phyloP scores from a whole-genome alignment of 768 basidiomycete genomes.

The Kwoniella sp. region DNA sequence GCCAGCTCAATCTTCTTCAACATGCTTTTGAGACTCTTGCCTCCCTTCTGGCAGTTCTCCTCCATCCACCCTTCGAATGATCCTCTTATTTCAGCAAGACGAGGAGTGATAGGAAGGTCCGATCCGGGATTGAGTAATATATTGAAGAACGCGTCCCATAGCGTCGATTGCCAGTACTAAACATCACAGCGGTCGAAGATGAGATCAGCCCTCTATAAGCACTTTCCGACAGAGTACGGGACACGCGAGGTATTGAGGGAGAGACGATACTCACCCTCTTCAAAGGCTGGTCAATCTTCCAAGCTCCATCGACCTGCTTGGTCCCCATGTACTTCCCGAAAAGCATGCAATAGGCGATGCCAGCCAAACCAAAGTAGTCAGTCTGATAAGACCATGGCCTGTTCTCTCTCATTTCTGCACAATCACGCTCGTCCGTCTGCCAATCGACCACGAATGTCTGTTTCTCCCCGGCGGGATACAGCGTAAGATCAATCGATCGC shows the following conservation, averaged over 20 bases:
- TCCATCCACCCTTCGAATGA: slow-evolving; percentile 90
- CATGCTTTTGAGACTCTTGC: slow-evolving; percentile 55
- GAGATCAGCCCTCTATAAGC: too few relatives aligned
- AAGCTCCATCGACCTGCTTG: slow-evolving; percentile 56
- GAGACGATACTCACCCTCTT: slow-evolving; percentile 46
- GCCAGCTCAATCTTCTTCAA: slow-evolving; percentile 57
- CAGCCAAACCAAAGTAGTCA: slow-evolving; percentile 94
- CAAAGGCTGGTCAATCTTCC: slow-evolving; percentile 39
- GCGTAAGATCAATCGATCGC: slow-evolving; percentile 80
- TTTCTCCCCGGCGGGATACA: slow-evolving; percentile 66
- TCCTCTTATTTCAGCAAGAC: slow-evolving; percentile 65
- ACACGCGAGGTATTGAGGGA: slow-evolving; percentile 9
- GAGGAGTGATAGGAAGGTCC: slow-evolving; percentile 70
- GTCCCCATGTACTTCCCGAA: slow-evolving; percentile 94
- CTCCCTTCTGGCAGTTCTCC: slow-evolving; percentile 75
- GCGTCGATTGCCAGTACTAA: slow-evolving; percentile 89
- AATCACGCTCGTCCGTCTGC: slow-evolving; percentile 86
- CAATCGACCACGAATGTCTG: slow-evolving; percentile 87
- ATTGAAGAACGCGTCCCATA: slow-evolving; percentile 85
- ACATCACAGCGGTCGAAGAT: too few relatives aligned
- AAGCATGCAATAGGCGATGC: slow-evolving; percentile 91
- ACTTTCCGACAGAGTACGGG: too few relatives aligned
- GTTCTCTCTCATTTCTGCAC: slow-evolving; percentile 81
- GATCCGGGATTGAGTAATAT: slow-evolving; percentile 79
- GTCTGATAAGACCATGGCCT: slow-evolving; percentile 90